Evolutionary conservation across 257 asterid genomes (phyloP), one percentile per base, ranked within the genome.

Genomic region (Ilex aquifolium): DNA sequence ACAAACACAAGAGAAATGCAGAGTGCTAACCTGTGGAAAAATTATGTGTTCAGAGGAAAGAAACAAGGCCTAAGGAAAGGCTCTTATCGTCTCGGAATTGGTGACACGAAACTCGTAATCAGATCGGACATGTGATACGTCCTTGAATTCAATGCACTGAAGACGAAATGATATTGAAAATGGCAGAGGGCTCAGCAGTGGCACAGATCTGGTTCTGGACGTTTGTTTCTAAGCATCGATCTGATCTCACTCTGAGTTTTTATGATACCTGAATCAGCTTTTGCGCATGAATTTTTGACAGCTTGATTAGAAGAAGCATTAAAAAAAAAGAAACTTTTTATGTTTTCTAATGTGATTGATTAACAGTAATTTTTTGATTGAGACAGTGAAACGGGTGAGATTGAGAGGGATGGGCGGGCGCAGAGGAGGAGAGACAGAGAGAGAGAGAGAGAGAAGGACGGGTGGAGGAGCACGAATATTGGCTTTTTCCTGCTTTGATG

Each of bases 141-240:
- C 50, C 50, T 44, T 49, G 27, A 71, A 56, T 60, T 81, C 80
- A 76, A 75, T 74, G 86, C 86, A 75, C 80, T 74, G 85, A 83
- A 77, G 51, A 44, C 80, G 79, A 79, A 79, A 79, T 74, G 67
- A 76, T 69, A 72, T 56, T 73, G 70, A 61, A 72, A 61, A 29
- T 78, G 74, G 63, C 79, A 69, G 72, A 67, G 50, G 9, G 11
- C 17, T 67, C 81, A 80, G 82, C 74, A 77, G 77, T 69, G 57
- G 15, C 11, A 39, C 40, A 54, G 17, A 54, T 13, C 80, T 73
- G 77, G 76, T 63, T 59, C 77, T 49, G 54, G 17, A 49, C 4
- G 9, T 75, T 70, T 27, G 80, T 69, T 53, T 72, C 32, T 61
- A 56, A 70, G 74, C 76, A 65, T 68, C 74, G n/a, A 17, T 17